Evolutionary conservation across 805 yeast genomes (phyloP), one percentile per base, ranked within the genome.

Genomic region (Candida quercuum): DNA sequence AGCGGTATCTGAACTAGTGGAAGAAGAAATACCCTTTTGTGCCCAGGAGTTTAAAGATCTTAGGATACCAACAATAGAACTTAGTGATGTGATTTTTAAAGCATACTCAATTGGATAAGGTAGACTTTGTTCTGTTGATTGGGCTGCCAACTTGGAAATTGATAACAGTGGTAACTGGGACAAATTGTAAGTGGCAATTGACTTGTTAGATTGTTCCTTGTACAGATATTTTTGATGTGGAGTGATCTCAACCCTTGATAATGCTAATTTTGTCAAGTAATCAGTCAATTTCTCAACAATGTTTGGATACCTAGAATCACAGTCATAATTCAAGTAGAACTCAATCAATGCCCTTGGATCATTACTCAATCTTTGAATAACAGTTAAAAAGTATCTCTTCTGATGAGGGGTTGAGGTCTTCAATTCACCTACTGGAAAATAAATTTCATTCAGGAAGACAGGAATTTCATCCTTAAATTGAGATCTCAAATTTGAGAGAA

Each of bases 381-480:
- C 72, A 11, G 82, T 74, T 42, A 94, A 67, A 46, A 91, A 74
- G 52, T 88, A 91, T 56, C 94, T 73, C 57, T 91, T 88, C 62
- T 94, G 99, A 59, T 91, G 97, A 9, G 89, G 65, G 0, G 96
- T 86, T 1, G 97, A 85, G 2, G 95, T 79, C 54, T 81, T 85
- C 78, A 93, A 76, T 54, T 91, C 98, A 32, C 93, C 75, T 30
- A 94, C 86, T 3, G 98, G 96, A 62, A 93, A 84, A 59, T 93
- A 93, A 37, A 91, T 86, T 53, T 93, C 98, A 32, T 81, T 83
- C 65, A 89, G 76, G 54, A 94, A 86, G 0, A 94, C 96, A 1
- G 96, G 96, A 32, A 93, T 86, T 57, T 93, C 99, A 47, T 83
- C 74, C 60, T 89, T 91, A 67, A 93, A 88, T 49, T 85, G 93